phyloP scores from a whole-genome alignment of 179 eudicot genomes.

The Spergularia azorica region DNA sequence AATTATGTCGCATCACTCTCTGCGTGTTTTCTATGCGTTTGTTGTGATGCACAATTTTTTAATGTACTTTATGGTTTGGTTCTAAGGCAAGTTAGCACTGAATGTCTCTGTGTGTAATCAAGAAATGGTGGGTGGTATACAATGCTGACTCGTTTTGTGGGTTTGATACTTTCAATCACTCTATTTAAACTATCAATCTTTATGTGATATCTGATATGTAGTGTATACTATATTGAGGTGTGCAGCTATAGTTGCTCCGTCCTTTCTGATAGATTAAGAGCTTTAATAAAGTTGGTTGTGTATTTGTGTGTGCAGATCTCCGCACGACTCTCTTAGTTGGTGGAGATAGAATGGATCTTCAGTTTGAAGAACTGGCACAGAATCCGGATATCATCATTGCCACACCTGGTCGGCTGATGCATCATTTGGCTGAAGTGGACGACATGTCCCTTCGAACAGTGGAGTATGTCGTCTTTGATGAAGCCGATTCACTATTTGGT shows the following conservation, averaged over 20 bases:
- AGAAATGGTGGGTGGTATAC: background rate
- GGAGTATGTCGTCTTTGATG: constrained; percentile 97
- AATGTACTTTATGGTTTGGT: too few species aligned
- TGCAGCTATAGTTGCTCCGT: background rate
- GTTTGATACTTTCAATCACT: background rate
- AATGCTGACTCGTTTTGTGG: background rate
- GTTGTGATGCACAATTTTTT: too few species aligned
- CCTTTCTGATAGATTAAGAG: background rate
- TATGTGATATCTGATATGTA: background rate
- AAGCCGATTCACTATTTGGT: constrained; percentile 88
- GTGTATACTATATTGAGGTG: background rate
- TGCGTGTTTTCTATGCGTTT: too few species aligned
- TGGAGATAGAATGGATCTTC: constrained; percentile 97
- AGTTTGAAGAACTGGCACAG: constrained; percentile 93
- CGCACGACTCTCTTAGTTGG: constrained; percentile 90
- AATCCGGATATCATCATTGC: constrained; percentile 92
- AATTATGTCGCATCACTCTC: too few species aligned
- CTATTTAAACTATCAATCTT: background rate
- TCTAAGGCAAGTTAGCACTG: background rate
- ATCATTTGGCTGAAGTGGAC: constrained; percentile 87
- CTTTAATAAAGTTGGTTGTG: constrained; percentile 1
- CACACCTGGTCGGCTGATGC: constrained; percentile 97
- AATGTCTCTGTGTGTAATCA: background rate
- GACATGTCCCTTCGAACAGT: constrained; percentile 88
- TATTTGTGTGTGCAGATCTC: constrained; percentile 55